Conservation (phyloP, 1,284 basidiomycete genomes). For the Cryptococcus jaspeensis region DNA sequence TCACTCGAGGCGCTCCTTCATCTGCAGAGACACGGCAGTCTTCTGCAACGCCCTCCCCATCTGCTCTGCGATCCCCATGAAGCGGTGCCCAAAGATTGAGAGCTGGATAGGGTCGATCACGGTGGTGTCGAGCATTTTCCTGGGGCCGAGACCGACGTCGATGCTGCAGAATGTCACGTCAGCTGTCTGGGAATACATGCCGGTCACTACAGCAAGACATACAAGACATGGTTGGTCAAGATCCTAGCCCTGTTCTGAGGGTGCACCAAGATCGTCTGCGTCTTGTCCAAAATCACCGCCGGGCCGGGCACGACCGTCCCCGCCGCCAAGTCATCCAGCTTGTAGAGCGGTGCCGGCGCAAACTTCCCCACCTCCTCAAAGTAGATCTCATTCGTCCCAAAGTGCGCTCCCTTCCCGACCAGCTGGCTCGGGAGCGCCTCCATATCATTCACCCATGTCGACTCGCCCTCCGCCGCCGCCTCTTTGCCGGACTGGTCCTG, state of each 20-base stretch:
- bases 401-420: conserved; percentile 64
- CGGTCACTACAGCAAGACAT: background rate
- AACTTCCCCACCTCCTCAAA: conserved; percentile 37
- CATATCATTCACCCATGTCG: conserved; percentile 21
- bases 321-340: conserved; percentile 41
- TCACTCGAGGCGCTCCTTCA: conserved; percentile 43
- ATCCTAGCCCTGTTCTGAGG: conserved; percentile 17
- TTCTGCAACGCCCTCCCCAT: conserved; percentile 20
- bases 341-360: conserved; percentile 63
- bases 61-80: conserved; percentile 55
- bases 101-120: conserved; percentile 55
- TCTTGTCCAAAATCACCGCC: conserved; percentile 42
- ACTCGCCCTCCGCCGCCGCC: background rate
- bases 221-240: conserved; percentile 15
- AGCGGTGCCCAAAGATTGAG: conserved; percentile 56
- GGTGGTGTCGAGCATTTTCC: conserved; percentile 14
- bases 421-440: conserved; percentile 55
- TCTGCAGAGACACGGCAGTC: conserved; percentile 47
- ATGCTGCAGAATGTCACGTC: conserved; percentile 22
- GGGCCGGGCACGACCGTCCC: conserved; percentile 42
- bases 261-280: conserved; percentile 45
- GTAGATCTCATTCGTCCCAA: conserved; percentile 29
- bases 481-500: conserved; percentile 54
- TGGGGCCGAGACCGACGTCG: conserved; percentile 15
- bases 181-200: too few species aligned